Percentiles rank a stretch among this genome's conserved stretches.
phyloP scores from a whole-genome alignment of 225 moss, liverwort and hornwort species.

The Asterella californica region DNA sequence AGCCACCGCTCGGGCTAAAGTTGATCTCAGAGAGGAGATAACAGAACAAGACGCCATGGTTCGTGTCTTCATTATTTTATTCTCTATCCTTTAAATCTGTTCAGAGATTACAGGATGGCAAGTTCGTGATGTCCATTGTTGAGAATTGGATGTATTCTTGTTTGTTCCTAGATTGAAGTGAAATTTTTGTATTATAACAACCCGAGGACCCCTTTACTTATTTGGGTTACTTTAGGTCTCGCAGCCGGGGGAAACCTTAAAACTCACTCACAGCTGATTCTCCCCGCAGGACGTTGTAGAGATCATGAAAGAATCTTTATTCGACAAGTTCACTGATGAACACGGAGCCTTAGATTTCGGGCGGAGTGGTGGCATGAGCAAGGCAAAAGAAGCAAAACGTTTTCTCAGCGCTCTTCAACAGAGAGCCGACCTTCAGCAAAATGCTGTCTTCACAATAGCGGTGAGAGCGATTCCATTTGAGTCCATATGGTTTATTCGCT shows the following conservation, averaged over 20 bases:
- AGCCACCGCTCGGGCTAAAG: slow-evolving; percentile 88
- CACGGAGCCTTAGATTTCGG: slow-evolving; percentile 82
- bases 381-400: slow-evolving; percentile 91
- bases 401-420: slow-evolving; percentile 90
- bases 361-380: slow-evolving; percentile 93
- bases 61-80: background rate
- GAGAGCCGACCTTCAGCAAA: slow-evolving; percentile 66
- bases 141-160: too few relatives aligned
- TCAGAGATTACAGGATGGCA: background rate
- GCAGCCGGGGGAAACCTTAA: background rate
- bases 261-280: background rate
- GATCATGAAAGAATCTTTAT: slow-evolving; percentile 94
- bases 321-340: slow-evolving; percentile 90
- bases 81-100: background rate
- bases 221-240: background rate
- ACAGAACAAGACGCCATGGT: slow-evolving; percentile 90
- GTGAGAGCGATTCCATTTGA: slow-evolving; percentile 33
- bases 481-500: background rate
- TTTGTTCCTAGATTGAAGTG: background rate
- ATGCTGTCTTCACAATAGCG: slow-evolving; percentile 69
- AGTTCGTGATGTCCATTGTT: too few relatives aligned
- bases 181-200: too few relatives aligned
- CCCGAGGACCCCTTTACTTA: too few relatives aligned
- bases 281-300: slow-evolving; percentile 84
- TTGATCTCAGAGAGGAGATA: slow-evolving; percentile 94